Evolutionary conservation across 2,329 filamentous ascomycete species (phyloP).

Genomic region (Didymella segeticola): DNA sequence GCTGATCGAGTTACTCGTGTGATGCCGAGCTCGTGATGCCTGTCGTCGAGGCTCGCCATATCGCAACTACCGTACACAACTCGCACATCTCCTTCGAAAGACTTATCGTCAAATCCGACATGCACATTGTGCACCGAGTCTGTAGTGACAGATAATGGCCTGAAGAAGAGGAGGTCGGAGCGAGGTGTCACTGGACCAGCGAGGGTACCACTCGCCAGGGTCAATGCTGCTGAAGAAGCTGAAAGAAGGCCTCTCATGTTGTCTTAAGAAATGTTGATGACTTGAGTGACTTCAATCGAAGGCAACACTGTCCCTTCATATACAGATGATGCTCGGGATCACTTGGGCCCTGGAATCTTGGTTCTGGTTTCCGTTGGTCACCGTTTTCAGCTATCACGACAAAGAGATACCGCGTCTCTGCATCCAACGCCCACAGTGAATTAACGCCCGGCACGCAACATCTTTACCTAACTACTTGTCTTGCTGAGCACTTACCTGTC

Average conservation of each 20-base stretch:
- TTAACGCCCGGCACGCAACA: no score
- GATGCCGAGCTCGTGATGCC: constrained; percentile 54
- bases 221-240: constrained; percentile 36
- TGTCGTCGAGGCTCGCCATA: constrained; percentile 41
- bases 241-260: constrained; percentile 38
- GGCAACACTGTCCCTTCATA: constrained; percentile 20
- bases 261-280: constrained; percentile 5
- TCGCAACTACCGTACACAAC: constrained; percentile 57
- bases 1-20: constrained; percentile 42
- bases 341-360: neutral
- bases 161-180: constrained; percentile 41
- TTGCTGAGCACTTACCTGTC: no score
- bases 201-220: constrained; percentile 30
- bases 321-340: constrained; percentile 7
- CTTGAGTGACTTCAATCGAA: neutral
- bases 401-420: no score
- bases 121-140: constrained; percentile 59
- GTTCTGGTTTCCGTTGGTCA: constrained; percentile 26
- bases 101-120: constrained; percentile 50
- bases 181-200: constrained; percentile 27
- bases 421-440: no score
- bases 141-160: constrained; percentile 42
- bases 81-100: constrained; percentile 53
- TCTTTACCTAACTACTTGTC: no score
- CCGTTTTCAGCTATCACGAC: constrained; percentile 22